Conservation (phyloP, 106 monocot genomes). For the Cymbidium sinense region DNA sequence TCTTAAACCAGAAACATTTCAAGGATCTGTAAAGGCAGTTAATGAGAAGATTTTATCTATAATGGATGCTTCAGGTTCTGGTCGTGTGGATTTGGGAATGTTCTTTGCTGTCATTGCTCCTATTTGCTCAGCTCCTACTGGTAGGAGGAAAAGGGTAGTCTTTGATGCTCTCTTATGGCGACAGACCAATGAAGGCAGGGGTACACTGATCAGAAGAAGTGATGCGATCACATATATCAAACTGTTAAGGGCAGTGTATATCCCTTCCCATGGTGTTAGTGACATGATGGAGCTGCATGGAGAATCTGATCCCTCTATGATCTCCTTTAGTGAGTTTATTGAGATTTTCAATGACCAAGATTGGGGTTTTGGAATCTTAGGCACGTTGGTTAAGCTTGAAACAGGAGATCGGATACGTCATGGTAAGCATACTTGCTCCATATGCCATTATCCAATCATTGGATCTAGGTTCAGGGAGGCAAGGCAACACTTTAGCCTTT, state of each 20-base stretch:
- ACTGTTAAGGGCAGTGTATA: slow-evolving; percentile 72
- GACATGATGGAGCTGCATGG: slow-evolving; percentile 87
- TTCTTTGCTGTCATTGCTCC: slow-evolving; percentile 90
- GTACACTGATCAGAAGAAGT: slow-evolving; percentile 44
- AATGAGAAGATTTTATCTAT: slow-evolving; percentile 88
- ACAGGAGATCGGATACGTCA: slow-evolving; percentile 74
- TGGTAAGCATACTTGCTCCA: slow-evolving; percentile 66
- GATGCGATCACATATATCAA: slow-evolving; percentile 81
- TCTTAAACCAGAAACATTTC: slow-evolving; percentile 83
- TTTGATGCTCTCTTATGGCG: slow-evolving; percentile 87
- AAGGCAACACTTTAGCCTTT: slow-evolving; percentile 66
- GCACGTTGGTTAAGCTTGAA: slow-evolving; percentile 89
- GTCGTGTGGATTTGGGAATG: slow-evolving; percentile 87
- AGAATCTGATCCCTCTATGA: slow-evolving; percentile 59
- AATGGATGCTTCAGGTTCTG: slow-evolving; percentile 75
- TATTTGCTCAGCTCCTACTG: slow-evolving; percentile 53
- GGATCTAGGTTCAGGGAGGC: slow-evolving; percentile 96
- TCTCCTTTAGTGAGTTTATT: slow-evolving; percentile 73
- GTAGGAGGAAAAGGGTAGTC: slow-evolving; percentile 59
- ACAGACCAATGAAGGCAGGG: slow-evolving; percentile 52
- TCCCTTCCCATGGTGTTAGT: slow-evolving; percentile 78
- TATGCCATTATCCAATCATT: slow-evolving; percentile 83
- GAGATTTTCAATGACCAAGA: slow-evolving; percentile 96
- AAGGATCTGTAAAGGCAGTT: slow-evolving; percentile 79
- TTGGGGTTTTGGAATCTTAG: slow-evolving; percentile 94